Percentiles rank a stretch among this genome's conserved stretches.
Evolutionary conservation across 2,329 filamentous ascomycete genomes (phyloP).

Genomic region (Trichoderma cornu-damae): DNA sequence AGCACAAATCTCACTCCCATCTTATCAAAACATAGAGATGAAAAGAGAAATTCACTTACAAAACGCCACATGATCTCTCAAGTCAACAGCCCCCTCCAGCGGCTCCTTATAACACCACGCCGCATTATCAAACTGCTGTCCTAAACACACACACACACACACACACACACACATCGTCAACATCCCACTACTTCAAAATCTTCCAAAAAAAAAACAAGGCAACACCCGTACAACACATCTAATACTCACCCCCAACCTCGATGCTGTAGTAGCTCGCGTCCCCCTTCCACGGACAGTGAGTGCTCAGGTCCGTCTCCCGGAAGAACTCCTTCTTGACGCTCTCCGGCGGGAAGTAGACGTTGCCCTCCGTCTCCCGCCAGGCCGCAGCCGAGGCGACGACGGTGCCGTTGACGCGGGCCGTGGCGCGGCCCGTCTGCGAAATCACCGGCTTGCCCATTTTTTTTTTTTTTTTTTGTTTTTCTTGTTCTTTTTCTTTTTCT

Average conservation of each 20-base stretch:
- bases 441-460: conserved; percentile 17
- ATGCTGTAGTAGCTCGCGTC: conserved; percentile 53
- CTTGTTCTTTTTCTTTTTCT: too few species aligned
- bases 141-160: conserved; percentile 25
- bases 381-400: conserved; percentile 47
- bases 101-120: conserved; percentile 56
- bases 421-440: conserved; percentile 30
- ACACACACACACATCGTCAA: too few species aligned
- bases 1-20: neutral
- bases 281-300: conserved; percentile 54
- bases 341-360: conserved; percentile 50
- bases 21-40: neutral
- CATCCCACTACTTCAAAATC: neutral
- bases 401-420: conserved; percentile 45
- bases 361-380: conserved; percentile 53
- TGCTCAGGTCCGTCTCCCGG: conserved; percentile 41
- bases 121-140: conserved; percentile 45
- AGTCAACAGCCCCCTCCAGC: conserved; percentile 43
- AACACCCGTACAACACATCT: neutral
- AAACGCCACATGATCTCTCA: conserved; percentile 54
- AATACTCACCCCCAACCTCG: conserved; percentile 39
- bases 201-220: neutral
- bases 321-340: conserved; percentile 43
- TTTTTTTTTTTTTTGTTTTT: too few species aligned
- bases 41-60: conserved; percentile 43